Evolutionary conservation across 768 basidiomycete genomes (phyloP).

Genomic region (Crepidotus variabilis): DNA sequence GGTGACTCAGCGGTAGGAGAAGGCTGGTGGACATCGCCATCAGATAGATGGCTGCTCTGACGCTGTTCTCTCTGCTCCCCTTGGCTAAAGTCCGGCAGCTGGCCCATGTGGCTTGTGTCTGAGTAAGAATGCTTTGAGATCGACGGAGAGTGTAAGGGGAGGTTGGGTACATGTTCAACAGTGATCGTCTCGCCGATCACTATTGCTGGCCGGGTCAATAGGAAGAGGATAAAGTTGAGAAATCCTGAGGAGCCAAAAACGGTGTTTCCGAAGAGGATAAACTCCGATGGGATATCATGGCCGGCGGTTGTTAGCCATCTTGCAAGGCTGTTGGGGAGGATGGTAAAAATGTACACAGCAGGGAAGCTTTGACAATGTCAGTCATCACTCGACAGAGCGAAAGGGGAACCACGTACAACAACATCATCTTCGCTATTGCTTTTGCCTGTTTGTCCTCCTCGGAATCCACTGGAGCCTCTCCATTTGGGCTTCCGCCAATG

Average conservation of each 20-base stretch:
- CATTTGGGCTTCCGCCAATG: constrained; percentile 24
- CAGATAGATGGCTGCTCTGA: no score
- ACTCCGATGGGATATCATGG: constrained; percentile 26
- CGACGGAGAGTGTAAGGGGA: no score
- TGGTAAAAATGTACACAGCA: constrained; percentile 34
- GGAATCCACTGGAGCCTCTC: constrained; percentile 13
- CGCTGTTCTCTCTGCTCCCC: no score
- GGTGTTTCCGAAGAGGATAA: constrained; percentile 33
- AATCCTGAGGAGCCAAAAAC: constrained; percentile 41
- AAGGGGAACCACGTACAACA: constrained; percentile 34
- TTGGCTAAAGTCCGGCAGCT: no score
- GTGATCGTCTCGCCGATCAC: constrained; percentile 12
- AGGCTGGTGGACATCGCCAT: no score
- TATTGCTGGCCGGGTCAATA: constrained; percentile 22
- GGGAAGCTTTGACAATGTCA: constrained; percentile 32
- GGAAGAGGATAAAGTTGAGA: constrained; percentile 38
- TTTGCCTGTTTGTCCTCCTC: constrained; percentile 23
- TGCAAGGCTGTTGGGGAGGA: constrained; percentile 37
- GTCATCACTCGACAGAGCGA: background rate
- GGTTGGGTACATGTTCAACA: background rate
- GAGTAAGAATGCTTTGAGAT: no score
- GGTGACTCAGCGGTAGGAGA: no score
- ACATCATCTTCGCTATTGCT: constrained; percentile 37
- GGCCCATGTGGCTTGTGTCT: no score
- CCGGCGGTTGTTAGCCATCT: constrained; percentile 33